phyloP scores from a whole-genome alignment of 2,329 filamentous ascomycete species.

The Fusarium setosum region DNA sequence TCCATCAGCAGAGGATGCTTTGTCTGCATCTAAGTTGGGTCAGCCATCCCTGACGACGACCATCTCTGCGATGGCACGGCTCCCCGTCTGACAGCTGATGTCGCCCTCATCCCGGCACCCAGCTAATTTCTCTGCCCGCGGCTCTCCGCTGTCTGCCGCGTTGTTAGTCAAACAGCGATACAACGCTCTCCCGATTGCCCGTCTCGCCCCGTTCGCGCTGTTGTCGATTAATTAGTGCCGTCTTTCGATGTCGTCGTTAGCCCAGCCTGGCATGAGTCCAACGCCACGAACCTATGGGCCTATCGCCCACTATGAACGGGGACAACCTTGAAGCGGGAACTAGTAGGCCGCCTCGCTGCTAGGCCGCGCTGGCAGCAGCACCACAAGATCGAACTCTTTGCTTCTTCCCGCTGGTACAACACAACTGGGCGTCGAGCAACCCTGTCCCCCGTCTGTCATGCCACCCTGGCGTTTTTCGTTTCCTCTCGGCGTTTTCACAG shows the following conservation, averaged over 20 bases:
- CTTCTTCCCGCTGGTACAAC: conserved; percentile 12
- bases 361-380: conserved; percentile 13
- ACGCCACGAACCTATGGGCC: conserved; percentile 21
- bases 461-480: conserved; percentile 18
- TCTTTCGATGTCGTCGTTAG: conserved; percentile 22
- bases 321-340: conserved; percentile 25
- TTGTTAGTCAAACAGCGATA: background rate
- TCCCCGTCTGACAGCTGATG: conserved; percentile 22
- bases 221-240: background rate
- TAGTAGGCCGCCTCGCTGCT: conserved; percentile 17
- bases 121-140: conserved; percentile 2
- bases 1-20: conserved; percentile 8
- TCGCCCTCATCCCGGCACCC: conserved; percentile 14
- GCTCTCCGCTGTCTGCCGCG: conserved; percentile 5
- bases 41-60: conserved; percentile 4
- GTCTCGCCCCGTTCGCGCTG: conserved; percentile 1
- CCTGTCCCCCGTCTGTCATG: conserved; percentile 18
- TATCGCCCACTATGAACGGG: conserved; percentile 16
- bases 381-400: conserved; percentile 21
- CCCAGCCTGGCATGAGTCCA: conserved; percentile 14
- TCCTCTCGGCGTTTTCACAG: conserved; percentile 13
- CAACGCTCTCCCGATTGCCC: background rate
- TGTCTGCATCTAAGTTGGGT: background rate
- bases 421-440: conserved; percentile 13
- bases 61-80: conserved; percentile 18